A percentile compares a stretch with the other conserved stretches of the same genome.
Conservation (phyloP, 371 early-diverging fungal genomes). For the Antonospora locustae region DNA sequence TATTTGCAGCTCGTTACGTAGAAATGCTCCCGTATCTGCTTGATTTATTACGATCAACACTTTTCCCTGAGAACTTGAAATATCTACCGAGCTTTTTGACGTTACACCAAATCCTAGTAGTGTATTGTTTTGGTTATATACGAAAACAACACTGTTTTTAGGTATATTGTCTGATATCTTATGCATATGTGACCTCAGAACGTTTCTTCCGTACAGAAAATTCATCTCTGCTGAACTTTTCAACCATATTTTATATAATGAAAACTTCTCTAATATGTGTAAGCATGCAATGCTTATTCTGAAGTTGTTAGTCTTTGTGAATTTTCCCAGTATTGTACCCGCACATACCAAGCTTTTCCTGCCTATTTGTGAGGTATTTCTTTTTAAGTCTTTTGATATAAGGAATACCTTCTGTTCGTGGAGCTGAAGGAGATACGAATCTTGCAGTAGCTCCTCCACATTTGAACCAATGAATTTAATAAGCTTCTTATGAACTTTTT, state of each 20-base stretch:
- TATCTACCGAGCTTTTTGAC: conserved; percentile 71
- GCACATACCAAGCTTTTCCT: conserved; percentile 67
- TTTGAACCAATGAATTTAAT: conserved; percentile 49
- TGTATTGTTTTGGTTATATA: conserved; percentile 76
- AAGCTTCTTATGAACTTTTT: conserved; percentile 48
- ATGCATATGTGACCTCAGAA: conserved; percentile 86
- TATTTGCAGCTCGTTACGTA: conserved; percentile 55
- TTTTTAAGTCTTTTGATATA: conserved; percentile 27
- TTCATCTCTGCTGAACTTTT: conserved; percentile 97
- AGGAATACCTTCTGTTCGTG: conserved; percentile 45
- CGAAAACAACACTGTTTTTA: conserved; percentile 83
- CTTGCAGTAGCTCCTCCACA: conserved; percentile 30
- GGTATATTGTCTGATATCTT: conserved; percentile 86
- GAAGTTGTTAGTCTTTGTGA: conserved; percentile 88
- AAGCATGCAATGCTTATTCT: conserved; percentile 78
- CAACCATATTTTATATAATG: conserved; percentile 86
- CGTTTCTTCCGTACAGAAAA: conserved; percentile 91
- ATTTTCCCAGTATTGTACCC: conserved; percentile 91
- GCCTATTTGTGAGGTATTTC: conserved; percentile 34
- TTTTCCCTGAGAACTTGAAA: conserved; percentile 76
- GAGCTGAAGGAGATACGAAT: conserved; percentile 32
- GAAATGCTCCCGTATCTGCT: conserved; percentile 91
- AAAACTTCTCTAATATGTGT: conserved; percentile 76
- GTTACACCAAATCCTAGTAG: conserved; percentile 95
- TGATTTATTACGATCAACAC: conserved; percentile 85